Conservation (phyloP, 495 filamentous ascomycete genomes). For the Venustampulla echinocandica region DNA sequence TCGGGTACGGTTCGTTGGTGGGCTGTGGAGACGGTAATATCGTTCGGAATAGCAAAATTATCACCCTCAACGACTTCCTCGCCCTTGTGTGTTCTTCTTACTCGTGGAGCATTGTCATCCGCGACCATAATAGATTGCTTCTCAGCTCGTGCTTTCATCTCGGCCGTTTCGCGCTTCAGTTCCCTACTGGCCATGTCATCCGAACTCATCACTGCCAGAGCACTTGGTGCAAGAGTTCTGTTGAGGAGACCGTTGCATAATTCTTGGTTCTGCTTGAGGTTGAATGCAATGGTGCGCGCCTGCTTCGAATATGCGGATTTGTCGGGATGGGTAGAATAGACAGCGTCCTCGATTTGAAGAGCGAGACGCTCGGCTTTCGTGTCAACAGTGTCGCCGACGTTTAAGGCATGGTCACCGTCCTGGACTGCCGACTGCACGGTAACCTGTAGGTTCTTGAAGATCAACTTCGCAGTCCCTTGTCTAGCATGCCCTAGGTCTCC, state of each 20-base stretch:
- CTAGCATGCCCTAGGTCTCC: constrained; percentile 33
- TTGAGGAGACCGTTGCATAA: constrained; percentile 68
- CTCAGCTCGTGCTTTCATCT: constrained; percentile 61
- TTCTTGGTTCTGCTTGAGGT: constrained; percentile 77
- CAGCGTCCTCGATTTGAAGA: constrained; percentile 63
- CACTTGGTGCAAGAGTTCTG: constrained; percentile 57
- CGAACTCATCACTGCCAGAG: constrained; percentile 71
- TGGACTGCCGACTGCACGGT: constrained; percentile 36
- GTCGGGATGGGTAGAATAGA: constrained; percentile 37
- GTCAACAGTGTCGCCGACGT: constrained; percentile 30
- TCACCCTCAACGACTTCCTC: constrained; percentile 81
- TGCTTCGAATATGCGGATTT: constrained; percentile 35
- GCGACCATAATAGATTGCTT: constrained; percentile 79
- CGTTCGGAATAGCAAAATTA: constrained; percentile 25
- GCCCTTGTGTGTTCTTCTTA: constrained; percentile 89
- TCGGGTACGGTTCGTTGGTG: constrained; percentile 32
- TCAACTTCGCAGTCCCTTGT: constrained; percentile 31
- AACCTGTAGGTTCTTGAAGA: constrained; percentile 34
- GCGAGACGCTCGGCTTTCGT: constrained; percentile 36
- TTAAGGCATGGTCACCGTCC: constrained; percentile 28
- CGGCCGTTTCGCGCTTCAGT: constrained; percentile 67
- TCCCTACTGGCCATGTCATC: constrained; percentile 91
- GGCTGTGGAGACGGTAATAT: constrained; percentile 32
- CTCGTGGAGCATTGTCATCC: constrained; percentile 66
- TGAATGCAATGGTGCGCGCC: constrained; percentile 55